A percentile compares a stretch with the other conserved stretches of the same genome.
phyloP scores from a whole-genome alignment of 768 basidiomycete species.

The Tricholoma bakamatsutake region DNA sequence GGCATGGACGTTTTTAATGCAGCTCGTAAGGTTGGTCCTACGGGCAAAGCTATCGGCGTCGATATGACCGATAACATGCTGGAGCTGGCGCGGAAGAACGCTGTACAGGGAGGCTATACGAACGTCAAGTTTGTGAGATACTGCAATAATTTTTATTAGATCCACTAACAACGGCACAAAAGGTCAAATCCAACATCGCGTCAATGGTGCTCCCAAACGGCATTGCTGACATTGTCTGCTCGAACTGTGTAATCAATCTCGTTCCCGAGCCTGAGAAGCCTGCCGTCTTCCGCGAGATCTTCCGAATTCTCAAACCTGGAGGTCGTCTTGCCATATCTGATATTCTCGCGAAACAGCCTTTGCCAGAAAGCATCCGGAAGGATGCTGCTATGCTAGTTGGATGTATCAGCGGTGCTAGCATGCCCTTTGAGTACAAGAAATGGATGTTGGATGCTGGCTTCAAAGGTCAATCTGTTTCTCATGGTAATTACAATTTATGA shows the following conservation, averaged over 20 bases:
- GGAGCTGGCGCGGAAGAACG: not conserved
- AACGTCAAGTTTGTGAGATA: not conserved
- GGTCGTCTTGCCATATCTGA: constrained; percentile 50
- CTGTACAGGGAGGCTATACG: not conserved
- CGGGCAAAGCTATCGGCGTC: constrained; percentile 47
- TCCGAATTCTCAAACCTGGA: constrained; percentile 49
- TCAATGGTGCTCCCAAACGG: constrained; percentile 31
- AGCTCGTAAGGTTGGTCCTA: constrained; percentile 41
- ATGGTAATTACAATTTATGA: too few species aligned
- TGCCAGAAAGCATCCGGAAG: constrained; percentile 36
- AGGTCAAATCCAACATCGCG: not conserved
- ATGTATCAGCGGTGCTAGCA: constrained; percentile 44
- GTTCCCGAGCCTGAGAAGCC: constrained; percentile 37
- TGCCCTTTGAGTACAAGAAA: constrained; percentile 29
- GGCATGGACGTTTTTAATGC: constrained; percentile 54
- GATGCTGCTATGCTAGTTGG: constrained; percentile 36
- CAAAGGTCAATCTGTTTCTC: not conserved
- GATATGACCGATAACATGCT: constrained; percentile 15
- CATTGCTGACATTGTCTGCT: constrained; percentile 49
- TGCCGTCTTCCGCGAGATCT: constrained; percentile 37
- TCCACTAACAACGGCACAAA: not conserved
- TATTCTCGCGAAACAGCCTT: constrained; percentile 38
- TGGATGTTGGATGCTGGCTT: constrained; percentile 29
- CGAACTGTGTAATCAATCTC: constrained; percentile 54
- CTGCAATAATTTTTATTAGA: not conserved